Percentiles rank a stretch among this genome's conserved stretches.
Evolutionary conservation across 768 basidiomycete genomes (phyloP).

Genomic region (Paxillus rubicundulus): DNA sequence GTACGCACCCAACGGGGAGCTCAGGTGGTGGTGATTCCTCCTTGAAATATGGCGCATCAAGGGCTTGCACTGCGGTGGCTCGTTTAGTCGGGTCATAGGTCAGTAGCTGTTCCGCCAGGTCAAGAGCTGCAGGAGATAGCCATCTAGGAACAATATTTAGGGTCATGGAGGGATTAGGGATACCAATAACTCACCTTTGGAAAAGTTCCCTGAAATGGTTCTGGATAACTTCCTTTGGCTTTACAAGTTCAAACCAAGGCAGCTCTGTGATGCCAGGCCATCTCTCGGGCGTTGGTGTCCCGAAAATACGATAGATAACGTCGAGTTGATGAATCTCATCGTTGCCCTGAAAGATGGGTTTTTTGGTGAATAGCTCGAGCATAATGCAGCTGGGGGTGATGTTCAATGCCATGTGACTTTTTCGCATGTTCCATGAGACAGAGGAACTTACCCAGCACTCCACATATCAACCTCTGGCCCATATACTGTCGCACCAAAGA

Average conservation of each 20-base stretch:
- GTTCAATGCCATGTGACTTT: not conserved
- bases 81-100: constrained; percentile 78
- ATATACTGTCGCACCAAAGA: constrained; percentile 95
- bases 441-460: constrained; percentile 81
- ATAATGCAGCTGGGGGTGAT: constrained; percentile 79
- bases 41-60: constrained; percentile 81
- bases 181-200: constrained; percentile 56
- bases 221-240: constrained; percentile 71
- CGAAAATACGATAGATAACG: constrained; percentile 86
- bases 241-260: constrained; percentile 99
- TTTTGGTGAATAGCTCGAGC: constrained; percentile 94
- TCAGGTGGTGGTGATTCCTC: constrained; percentile 72
- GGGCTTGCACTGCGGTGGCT: constrained; percentile 74
- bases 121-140: constrained; percentile 81
- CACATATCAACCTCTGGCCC: constrained; percentile 99
- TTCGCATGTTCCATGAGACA: not conserved
- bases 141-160: constrained; percentile 48
- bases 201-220: constrained; percentile 85
- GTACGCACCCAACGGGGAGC: constrained; percentile 73
- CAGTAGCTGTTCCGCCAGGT: constrained; percentile 81
- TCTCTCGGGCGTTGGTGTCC: constrained; percentile 77
- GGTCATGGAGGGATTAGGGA: not conserved
- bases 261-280: constrained; percentile 84
- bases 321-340: constrained; percentile 98
- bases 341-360: constrained; percentile 95